Conservation (phyloP, 2,329 filamentous ascomycete species). For the Sclerotinia borealis region DNA sequence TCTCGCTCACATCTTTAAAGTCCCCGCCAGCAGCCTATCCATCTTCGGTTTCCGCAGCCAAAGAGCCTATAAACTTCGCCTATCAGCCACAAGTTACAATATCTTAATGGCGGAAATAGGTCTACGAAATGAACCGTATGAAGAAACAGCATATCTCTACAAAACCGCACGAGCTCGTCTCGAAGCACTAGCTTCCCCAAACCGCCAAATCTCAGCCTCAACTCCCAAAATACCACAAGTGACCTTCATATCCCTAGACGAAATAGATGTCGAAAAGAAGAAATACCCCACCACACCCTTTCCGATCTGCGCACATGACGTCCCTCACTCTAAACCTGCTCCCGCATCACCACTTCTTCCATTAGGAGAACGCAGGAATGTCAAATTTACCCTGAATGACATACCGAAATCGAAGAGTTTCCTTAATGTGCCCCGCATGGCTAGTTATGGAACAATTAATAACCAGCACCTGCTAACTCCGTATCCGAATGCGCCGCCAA, state of each 20-base stretch:
- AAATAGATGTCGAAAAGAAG: background rate
- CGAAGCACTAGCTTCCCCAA: background rate
- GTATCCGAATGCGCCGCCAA: background rate
- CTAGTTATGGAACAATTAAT: background rate
- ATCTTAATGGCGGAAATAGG: conserved; percentile 12
- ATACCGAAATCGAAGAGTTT: background rate
- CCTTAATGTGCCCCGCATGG: background rate
- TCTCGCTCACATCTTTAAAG: conserved; percentile 16
- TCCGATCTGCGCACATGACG: background rate
- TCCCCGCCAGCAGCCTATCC: conserved; percentile 5
- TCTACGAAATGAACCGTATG: conserved; percentile 7
- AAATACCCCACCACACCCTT: conserved; percentile 4
- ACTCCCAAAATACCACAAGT: background rate
- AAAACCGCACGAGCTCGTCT: conserved; percentile 8
- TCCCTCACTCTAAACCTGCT: background rate
- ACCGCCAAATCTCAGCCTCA: background rate
- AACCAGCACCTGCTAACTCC: background rate
- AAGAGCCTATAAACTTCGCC: conserved; percentile 12
- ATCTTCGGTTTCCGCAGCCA: conserved; percentile 6
- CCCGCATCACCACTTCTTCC: background rate
- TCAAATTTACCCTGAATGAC: background rate
- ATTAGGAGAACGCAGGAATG: background rate
- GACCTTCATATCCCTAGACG: background rate
- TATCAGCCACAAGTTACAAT: conserved; percentile 13
- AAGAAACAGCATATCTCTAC: conserved; percentile 1